phyloP scores from a whole-genome alignment of 2,329 filamentous ascomycete species.

The Scolecobasidium constrictum region DNA sequence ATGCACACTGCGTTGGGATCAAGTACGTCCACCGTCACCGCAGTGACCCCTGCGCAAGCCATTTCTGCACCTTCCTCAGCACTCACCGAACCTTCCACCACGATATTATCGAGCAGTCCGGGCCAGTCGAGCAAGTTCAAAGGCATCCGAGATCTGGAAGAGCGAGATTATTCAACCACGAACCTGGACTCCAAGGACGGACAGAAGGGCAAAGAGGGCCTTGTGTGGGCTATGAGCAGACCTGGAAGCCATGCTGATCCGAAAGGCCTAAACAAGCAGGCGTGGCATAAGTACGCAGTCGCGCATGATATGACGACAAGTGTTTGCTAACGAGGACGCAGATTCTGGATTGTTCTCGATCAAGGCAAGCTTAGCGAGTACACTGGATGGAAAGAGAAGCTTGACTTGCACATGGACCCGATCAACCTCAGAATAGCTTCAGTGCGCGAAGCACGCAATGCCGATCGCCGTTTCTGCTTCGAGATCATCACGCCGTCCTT shows the following conservation, averaged over 20 bases:
- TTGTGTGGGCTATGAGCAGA: conserved; percentile 87
- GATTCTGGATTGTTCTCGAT: conserved; percentile 97
- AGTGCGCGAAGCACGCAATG: conserved; percentile 87
- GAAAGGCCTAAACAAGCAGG: conserved; percentile 89
- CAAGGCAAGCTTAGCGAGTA: conserved; percentile 96
- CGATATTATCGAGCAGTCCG: conserved; percentile 5
- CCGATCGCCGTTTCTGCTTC: conserved; percentile 92
- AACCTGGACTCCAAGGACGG: conserved; percentile 48
- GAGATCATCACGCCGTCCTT: conserved; percentile 96
- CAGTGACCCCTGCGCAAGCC: not conserved
- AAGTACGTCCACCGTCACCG: not conserved
- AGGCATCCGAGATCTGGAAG: conserved; percentile 84
- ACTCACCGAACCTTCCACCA: not conserved
- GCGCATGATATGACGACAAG: not conserved
- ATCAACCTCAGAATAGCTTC: conserved; percentile 96
- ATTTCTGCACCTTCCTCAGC: not conserved
- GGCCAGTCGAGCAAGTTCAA: conserved; percentile 55
- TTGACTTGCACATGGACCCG: conserved; percentile 95
- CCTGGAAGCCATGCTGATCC: conserved; percentile 93
- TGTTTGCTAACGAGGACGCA: conserved; percentile 29
- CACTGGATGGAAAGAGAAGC: conserved; percentile 96
- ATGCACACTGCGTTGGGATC: not conserved
- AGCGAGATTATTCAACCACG: conserved; percentile 52
- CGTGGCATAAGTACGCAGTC: conserved; percentile 84
- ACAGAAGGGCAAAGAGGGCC: conserved; percentile 78